Percentiles rank a stretch among this genome's conserved stretches.
Conservation (phyloP, 2,329 filamentous ascomycete species). For the Ascocoryne sarcoides region DNA sequence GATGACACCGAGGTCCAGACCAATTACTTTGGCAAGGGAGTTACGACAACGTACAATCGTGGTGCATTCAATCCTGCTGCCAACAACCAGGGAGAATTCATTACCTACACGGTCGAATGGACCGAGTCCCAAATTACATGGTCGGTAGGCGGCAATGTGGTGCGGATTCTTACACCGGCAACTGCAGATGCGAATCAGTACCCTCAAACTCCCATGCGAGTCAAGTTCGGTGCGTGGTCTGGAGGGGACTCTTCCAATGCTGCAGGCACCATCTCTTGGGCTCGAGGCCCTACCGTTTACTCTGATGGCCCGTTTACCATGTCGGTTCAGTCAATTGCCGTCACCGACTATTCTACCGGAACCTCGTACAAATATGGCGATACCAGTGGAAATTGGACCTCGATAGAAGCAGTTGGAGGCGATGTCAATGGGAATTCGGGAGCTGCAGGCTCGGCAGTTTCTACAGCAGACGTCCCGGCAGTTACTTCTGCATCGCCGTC, state of each 20-base stretch:
- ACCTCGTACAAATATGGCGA: slow-evolving; percentile 76
- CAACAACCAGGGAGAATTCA: slow-evolving; percentile 64
- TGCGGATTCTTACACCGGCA: slow-evolving; percentile 63
- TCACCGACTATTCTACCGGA: slow-evolving; percentile 91
- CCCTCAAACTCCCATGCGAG: slow-evolving; percentile 89
- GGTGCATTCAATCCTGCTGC: slow-evolving; percentile 66
- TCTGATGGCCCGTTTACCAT: slow-evolving; percentile 76
- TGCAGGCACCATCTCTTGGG: slow-evolving; percentile 81
- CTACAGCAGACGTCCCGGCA: slow-evolving; percentile 51
- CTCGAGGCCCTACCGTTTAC: slow-evolving; percentile 79
- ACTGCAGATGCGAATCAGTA: slow-evolving; percentile 69
- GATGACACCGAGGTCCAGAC: slow-evolving; percentile 73
- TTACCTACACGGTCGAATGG: slow-evolving; percentile 91
- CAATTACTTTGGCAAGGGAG: slow-evolving; percentile 95
- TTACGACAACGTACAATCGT: slow-evolving; percentile 77
- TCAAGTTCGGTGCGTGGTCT: slow-evolving; percentile 88
- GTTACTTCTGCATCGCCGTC: slow-evolving; percentile 53
- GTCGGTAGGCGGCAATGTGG: slow-evolving; percentile 69
- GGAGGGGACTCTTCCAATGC: slow-evolving; percentile 74
- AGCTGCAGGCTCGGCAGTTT: slow-evolving; percentile 31
- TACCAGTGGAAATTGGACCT: slow-evolving; percentile 67
- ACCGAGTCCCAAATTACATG: slow-evolving; percentile 76
- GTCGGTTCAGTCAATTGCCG: slow-evolving; percentile 64
- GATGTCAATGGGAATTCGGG: slow-evolving; percentile 56
- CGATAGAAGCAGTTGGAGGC: slow-evolving; percentile 75